Evolutionary conservation across 257 asterid genomes (phyloP), one percentile per base, ranked within the genome.

Genomic region (Ligustrum vulgare): DNA sequence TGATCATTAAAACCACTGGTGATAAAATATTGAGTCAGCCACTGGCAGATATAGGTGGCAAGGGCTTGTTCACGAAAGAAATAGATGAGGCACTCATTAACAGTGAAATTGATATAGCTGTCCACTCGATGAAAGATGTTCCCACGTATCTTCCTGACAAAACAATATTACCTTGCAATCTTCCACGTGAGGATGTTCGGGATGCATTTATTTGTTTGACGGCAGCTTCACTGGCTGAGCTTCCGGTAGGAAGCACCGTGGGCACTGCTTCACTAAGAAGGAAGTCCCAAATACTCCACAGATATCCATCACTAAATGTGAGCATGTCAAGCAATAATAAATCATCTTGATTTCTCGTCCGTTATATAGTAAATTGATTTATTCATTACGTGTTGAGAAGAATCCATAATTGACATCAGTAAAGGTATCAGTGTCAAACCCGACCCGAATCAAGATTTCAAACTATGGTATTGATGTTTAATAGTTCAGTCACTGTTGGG

Each of bases 61-160:
- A 95, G 89, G 99, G 99, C 51, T 78, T 95, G 74, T 95, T 95
- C 80, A 95, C 98, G 0, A 95, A 95, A 84, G 99, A 93, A 84
- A 95, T 93, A 71, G 99, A 95, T 0, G 99, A 95, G 87, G 98
- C 99, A 4, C 96, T 95, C 56, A 80, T 95, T 68, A 89, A 91
- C 82, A 81, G 88, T 33, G 97, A 95, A 31, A 91, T 95, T 60
- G 98, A 95, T 79, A 95, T 93, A 66, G 98, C 99, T 75, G 98
- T 95, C 33, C 99, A 95, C 88, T 93, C 99, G 22, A 93, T 95
- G 99, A 95, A 95, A 84, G 98, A 95, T 79, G 98, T 95, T 25
- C 99, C 98, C 0, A 95, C 98, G 10, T 95, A 95, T 90, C 88
- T 95, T 70, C 99, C 99, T 1, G 88, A 90, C 7, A 85, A 87